A percentile compares a stretch with the other conserved stretches of the same genome.
Evolutionary conservation across 75 land plant genomes (phyloP).

Genomic region (Pinus tabuliformis): DNA sequence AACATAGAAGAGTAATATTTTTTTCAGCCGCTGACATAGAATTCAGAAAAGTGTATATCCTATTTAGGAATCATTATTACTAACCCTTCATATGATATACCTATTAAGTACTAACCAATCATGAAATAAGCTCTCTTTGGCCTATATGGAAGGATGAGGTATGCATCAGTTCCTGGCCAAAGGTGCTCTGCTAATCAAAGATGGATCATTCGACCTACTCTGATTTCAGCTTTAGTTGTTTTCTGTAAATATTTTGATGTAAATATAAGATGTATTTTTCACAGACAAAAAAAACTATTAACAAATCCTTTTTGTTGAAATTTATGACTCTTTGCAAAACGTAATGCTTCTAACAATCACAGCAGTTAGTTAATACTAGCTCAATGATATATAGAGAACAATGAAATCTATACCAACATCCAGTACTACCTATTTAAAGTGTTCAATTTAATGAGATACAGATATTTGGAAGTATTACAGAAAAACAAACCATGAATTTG

Average conservation of each 20-base stretch:
- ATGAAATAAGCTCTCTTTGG: no score
- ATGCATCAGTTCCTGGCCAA: no score
- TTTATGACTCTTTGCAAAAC: neutral
- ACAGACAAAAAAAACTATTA: neutral
- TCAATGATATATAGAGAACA: neutral
- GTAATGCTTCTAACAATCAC: neutral
- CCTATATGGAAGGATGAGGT: no score
- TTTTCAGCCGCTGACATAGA: no score
- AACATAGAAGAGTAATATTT: no score
- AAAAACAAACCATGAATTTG: neutral
- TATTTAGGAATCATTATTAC: neutral
- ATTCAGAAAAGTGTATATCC: neutral
- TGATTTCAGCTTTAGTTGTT: no score
- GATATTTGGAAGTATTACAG: neutral
- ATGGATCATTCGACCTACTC: no score
- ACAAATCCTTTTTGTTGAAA: neutral
- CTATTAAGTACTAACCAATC: no score
- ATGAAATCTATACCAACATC: neutral
- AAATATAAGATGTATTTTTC: no score
- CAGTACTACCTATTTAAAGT: slow-evolving; percentile 2
- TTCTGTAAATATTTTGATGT: no score
- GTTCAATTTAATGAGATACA: neutral
- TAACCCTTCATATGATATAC: neutral
- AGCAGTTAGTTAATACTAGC: neutral
- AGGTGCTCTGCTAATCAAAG: no score